Percentiles rank a stretch among this genome's conserved stretches.
These are phyloP conservation scores for Oenanthe sinensis DNA, from an alignment of 129 eudicot genomes.

Conservation along the genomic window DNA sequence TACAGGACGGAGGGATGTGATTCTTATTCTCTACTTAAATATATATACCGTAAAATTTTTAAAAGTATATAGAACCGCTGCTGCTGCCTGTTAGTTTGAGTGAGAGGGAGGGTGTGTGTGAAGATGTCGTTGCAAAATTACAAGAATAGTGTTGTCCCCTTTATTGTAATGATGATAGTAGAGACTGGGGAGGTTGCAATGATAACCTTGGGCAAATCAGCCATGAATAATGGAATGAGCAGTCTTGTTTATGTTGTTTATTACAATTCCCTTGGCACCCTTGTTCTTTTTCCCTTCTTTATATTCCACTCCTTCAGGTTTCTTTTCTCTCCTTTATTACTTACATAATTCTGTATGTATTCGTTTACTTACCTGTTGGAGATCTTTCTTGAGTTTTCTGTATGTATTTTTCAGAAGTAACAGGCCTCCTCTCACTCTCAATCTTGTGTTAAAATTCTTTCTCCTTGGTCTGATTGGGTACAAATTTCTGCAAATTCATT, in stretches of 20 bases:
- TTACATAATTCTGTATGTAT: not conserved
- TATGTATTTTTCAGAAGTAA: conserved; percentile 23
- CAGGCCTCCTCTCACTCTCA: conserved; percentile 36
- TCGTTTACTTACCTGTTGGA: not conserved
- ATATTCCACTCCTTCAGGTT: conserved; percentile 41
- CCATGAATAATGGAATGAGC: conserved; percentile 46
- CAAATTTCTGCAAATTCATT: not conserved
- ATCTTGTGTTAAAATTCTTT: conserved; percentile 28
- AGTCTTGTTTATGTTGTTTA: conserved; percentile 50
- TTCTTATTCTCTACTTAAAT: too few relatives aligned
- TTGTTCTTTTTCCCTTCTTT: conserved; percentile 43
- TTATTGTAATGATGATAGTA: conserved; percentile 40
- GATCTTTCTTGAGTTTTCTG: not conserved
- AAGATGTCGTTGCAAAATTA: conserved; percentile 19
- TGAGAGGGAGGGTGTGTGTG: too few relatives aligned
- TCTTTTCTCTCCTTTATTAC: not conserved
- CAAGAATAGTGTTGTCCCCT: conserved; percentile 32
- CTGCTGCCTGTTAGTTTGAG: too few relatives aligned
- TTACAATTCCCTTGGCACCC: conserved; percentile 41
- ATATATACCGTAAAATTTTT: too few relatives aligned
- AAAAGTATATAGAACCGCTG: too few relatives aligned
- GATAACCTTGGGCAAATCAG: conserved; percentile 47
- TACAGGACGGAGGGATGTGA: too few relatives aligned
- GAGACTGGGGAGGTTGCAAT: conserved; percentile 43
- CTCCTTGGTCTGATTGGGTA: conserved; percentile 48